Percentiles rank a stretch among this genome's conserved stretches.
Evolutionary conservation across 768 basidiomycete species (phyloP).

Genomic region (Pholiota conissans): DNA sequence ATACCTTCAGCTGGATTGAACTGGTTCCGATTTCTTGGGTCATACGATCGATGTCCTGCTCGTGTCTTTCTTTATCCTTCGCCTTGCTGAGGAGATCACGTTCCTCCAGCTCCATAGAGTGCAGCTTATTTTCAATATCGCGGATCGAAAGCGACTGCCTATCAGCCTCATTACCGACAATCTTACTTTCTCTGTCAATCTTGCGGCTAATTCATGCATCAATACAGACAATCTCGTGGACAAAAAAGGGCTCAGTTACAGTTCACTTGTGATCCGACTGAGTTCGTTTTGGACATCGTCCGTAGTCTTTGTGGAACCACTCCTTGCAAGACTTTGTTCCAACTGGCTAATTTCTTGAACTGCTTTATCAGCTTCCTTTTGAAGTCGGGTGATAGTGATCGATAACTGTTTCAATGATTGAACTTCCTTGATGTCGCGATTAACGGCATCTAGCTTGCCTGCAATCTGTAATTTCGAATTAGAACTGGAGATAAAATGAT

Average conservation of each 20-base stretch:
- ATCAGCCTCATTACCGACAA: conserved; percentile 60
- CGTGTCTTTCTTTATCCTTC: conserved; percentile 55
- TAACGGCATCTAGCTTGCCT: conserved; percentile 51
- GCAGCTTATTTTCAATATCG: conserved; percentile 58
- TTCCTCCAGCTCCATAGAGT: conserved; percentile 62
- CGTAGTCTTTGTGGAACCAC: conserved; percentile 78
- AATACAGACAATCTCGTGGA: neutral
- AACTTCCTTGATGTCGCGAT: conserved; percentile 63
- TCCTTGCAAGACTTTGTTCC: conserved; percentile 66
- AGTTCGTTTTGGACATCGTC: conserved; percentile 86
- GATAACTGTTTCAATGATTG: conserved; percentile 61
- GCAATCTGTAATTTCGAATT: conserved; percentile 39
- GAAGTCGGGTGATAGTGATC: conserved; percentile 54
- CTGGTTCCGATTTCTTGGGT: conserved; percentile 53
- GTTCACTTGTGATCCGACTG: conserved; percentile 54
- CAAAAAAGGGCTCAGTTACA: conserved; percentile 48
- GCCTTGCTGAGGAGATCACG: conserved; percentile 56
- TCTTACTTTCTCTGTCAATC: conserved; percentile 62
- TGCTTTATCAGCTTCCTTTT: conserved; percentile 58
- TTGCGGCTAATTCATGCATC: conserved; percentile 47
- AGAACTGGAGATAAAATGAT: conserved; percentile 6
- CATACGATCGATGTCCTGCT: conserved; percentile 57
- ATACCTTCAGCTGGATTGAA: conserved; percentile 51
- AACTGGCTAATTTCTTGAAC: conserved; percentile 60
- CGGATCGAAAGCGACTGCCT: conserved; percentile 53